These are phyloP conservation scores for Cenchrus fungigraminus DNA, from an alignment of 176 grass and related monocot species.

Conservation along the genomic window DNA sequence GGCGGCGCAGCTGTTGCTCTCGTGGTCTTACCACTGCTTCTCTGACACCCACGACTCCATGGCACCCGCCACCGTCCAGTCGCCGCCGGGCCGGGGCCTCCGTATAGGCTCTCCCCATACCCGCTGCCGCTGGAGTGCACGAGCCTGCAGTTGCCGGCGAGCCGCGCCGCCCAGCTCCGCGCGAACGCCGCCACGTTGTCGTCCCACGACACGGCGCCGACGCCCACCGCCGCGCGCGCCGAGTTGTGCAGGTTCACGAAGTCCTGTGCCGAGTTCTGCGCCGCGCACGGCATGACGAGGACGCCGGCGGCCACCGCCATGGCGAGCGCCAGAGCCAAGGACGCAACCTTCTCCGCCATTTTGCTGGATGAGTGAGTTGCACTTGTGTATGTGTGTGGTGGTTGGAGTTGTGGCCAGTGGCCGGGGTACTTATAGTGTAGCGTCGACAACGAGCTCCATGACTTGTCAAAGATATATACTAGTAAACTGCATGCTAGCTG, in stretches of 20 bases:
- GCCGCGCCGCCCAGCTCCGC: slow-evolving; percentile 35
- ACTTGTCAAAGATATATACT: neutral
- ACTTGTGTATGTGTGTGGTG: neutral
- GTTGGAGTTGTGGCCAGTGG: neutral
- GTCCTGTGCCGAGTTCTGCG: neutral
- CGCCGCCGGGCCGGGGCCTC: neutral
- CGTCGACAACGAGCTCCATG: neutral
- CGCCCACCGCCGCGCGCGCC: slow-evolving; percentile 20
- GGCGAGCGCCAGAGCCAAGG: neutral
- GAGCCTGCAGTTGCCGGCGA: slow-evolving; percentile 38
- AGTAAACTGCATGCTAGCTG: too few relatives aligned
- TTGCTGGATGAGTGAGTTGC: neutral
- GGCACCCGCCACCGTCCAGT: neutral
- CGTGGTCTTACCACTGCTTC: slow-evolving; percentile 40
- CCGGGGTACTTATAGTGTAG: slow-evolving; percentile 8
- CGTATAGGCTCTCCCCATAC: slow-evolving; percentile 57
- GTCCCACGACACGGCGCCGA: slow-evolving; percentile 35
- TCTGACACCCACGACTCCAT: slow-evolving; percentile 10
- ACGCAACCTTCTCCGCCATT: neutral
- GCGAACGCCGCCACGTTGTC: slow-evolving; percentile 28
- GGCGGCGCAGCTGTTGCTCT: slow-evolving; percentile 7
- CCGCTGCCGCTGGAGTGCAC: slow-evolving; percentile 33
- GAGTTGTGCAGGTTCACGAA: slow-evolving; percentile 20
- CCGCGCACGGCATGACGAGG: neutral
- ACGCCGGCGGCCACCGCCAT: neutral